phyloP scores from a whole-genome alignment of 2,329 filamentous ascomycete species.

The Tricladium varicosporioides region DNA sequence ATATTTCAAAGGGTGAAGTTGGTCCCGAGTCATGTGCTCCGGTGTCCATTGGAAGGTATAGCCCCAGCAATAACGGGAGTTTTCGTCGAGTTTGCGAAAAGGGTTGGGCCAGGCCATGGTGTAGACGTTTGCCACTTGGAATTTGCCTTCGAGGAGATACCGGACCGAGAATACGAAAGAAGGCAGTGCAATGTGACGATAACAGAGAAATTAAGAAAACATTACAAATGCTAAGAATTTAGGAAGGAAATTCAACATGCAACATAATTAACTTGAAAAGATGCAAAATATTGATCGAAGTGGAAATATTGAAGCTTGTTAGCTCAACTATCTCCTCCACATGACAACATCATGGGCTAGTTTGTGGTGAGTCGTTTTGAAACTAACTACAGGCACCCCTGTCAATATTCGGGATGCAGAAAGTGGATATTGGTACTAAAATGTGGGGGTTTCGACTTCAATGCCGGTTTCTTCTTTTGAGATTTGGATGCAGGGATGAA shows the following conservation, averaged over 20 bases:
- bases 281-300: background rate
- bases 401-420: background rate
- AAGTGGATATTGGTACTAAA: background rate
- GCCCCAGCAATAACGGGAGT: constrained; percentile 47
- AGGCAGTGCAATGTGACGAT: background rate
- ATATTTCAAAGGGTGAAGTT: constrained; percentile 59
- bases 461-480: background rate
- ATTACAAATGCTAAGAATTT: background rate
- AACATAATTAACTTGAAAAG: background rate
- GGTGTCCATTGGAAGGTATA: constrained; percentile 68
- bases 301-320: no score
- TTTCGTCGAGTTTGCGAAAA: constrained; percentile 2
- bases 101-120: constrained; percentile 5
- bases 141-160: background rate
- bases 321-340: background rate
- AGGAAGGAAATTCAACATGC: background rate
- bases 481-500: background rate
- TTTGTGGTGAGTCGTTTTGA: background rate
- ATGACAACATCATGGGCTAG: background rate
- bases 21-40: constrained; percentile 58
- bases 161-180: background rate
- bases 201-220: background rate
- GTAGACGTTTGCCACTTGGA: background rate
- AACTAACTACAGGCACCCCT: background rate
- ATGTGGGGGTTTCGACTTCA: background rate